Evolutionary conservation across 306 rosid genomes (phyloP).

Genomic region (Rosa rugosa): DNA sequence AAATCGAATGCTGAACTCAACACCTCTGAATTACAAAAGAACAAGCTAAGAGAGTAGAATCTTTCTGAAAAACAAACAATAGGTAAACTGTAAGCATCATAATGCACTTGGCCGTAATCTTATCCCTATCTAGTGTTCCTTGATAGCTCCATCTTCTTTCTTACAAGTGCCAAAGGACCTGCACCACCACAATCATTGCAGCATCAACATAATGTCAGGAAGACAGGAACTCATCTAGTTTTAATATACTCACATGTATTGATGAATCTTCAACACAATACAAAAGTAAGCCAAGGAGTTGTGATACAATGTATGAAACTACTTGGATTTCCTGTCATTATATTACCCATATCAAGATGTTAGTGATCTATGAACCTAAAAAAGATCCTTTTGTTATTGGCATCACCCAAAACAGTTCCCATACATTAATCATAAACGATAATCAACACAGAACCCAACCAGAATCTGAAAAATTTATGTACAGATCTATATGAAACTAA

Average conservation of each 20-base stretch:
- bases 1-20: background rate
- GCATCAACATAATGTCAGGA: background rate
- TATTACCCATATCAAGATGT: no score
- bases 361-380: no score
- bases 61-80: background rate
- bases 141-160: slow-evolving; percentile 8
- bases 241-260: background rate
- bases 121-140: background rate
- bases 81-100: background rate
- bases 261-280: background rate
- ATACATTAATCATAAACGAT: no score
- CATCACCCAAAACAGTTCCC: no score
- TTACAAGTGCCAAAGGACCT: background rate
- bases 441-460: no score
- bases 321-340: no score
- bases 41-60: background rate
- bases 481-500: background rate
- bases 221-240: background rate
- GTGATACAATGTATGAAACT: no score
- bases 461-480: no score
- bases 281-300: no score
- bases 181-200: background rate
- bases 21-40: background rate
- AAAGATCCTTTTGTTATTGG: no score
- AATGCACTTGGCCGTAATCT: background rate